A percentile compares a stretch with the other conserved stretches of the same genome.
These are phyloP conservation scores for Stephanocyclus meneghinianus DNA, from an alignment of 352 stramenopile genomes.

Conservation along the genomic window DNA sequence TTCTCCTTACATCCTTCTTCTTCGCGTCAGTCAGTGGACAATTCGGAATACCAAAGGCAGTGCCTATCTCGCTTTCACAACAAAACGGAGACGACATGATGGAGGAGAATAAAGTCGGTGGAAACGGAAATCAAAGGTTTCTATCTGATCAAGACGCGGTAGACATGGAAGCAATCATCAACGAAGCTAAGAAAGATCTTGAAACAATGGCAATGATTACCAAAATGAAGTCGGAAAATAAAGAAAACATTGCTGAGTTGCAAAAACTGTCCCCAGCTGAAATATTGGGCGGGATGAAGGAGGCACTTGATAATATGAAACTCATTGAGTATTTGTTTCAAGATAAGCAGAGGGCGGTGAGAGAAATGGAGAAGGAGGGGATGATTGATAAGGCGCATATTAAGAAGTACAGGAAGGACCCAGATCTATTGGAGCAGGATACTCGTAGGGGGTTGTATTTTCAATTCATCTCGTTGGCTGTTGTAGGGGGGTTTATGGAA, in stretches of 20 bases:
- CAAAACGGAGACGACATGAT: constrained; percentile 14
- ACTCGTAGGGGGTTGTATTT: constrained; percentile 66
- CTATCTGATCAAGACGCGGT: constrained; percentile 58
- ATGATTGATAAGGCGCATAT: constrained; percentile 64
- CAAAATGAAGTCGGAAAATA: constrained; percentile 52
- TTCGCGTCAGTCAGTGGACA: constrained; percentile 12
- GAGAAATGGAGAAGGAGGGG: constrained; percentile 65
- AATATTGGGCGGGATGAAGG: constrained; percentile 60
- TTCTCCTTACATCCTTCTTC: constrained; percentile 1
- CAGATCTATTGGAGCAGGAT: constrained; percentile 61
- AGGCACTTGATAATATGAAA: constrained; percentile 62
- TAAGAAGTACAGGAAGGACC: constrained; percentile 66
- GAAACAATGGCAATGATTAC: constrained; percentile 63
- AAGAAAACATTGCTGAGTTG: constrained; percentile 30
- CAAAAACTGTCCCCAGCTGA: constrained; percentile 38
- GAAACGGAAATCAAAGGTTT: constrained; percentile 19
- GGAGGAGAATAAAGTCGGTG: neutral
- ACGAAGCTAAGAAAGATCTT: constrained; percentile 50
- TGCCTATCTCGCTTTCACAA: constrained; percentile 16
- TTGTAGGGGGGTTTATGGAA: constrained; percentile 60
- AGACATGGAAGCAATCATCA: constrained; percentile 57
- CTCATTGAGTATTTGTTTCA: constrained; percentile 67
- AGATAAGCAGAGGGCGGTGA: constrained; percentile 60
- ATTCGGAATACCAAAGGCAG: constrained; percentile 44
- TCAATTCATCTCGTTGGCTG: constrained; percentile 61